phyloP scores from a whole-genome alignment of 345 rosid species.

The Aquilaria malaccensis region DNA sequence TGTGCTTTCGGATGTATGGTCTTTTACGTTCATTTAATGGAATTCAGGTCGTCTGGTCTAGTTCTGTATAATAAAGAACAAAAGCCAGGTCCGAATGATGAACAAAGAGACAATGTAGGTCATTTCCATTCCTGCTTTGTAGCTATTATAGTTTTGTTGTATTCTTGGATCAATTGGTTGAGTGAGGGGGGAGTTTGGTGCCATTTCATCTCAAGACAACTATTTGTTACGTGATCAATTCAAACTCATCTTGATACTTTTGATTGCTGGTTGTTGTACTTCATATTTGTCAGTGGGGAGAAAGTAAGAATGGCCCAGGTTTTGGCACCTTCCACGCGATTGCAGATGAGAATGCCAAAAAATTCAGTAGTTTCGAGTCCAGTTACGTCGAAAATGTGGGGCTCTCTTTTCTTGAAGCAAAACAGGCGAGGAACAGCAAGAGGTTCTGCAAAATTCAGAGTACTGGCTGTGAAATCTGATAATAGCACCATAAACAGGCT shows the following conservation, averaged over 20 bases:
- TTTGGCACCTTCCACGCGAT: conserved; percentile 65
- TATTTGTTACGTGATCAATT: background rate
- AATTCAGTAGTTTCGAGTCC: conserved; percentile 37
- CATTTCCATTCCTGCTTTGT: background rate
- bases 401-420: conserved; percentile 59
- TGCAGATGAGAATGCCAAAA: conserved; percentile 69
- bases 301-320: conserved; percentile 76
- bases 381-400: conserved; percentile 51
- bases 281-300: conserved; percentile 22
- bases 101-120: background rate
- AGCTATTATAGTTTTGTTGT: background rate
- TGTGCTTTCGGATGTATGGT: too few species aligned
- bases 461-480: conserved; percentile 62
- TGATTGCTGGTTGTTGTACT: conserved; percentile 12
- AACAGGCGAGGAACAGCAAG: conserved; percentile 44
- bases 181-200: background rate
- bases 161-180: too few species aligned
- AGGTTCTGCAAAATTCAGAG: conserved; percentile 45
- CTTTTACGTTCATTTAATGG: too few species aligned
- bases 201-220: background rate
- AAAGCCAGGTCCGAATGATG: background rate
- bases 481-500: conserved; percentile 61
- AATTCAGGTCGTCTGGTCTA: too few species aligned
- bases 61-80: too few species aligned
- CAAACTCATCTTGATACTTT: background rate